Evolutionary conservation across 2,329 filamentous ascomycete species (phyloP), one percentile per base, ranked within the genome.

Genomic region (Teratosphaeriaceae sp.): DNA sequence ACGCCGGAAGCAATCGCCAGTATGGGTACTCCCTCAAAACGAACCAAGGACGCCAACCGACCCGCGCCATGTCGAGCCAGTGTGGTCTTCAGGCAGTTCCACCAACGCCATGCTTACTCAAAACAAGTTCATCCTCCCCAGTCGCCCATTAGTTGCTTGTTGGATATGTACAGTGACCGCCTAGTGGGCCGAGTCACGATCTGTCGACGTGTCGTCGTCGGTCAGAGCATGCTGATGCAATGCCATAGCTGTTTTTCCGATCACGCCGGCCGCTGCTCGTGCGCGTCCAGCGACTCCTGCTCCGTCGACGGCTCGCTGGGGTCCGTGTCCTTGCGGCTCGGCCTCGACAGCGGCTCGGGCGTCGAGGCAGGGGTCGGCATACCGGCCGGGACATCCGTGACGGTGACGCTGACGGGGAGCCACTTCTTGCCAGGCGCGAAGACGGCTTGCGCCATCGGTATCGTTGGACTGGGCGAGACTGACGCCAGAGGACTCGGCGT

Each of bases 401-500:
- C 56, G 23, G 55, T 57, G 31, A 59, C 51, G 37, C 49, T 51
- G 36, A 53, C 52, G 4, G 58, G 58, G 20, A 59, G 48, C 50
- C 54, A 60, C 40, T 58, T 55, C 39, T 49, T 49, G 8, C 57
- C 58, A 24, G 52, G 52, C 22, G 54, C 52, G 23, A 53, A 60
- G 19, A 61, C 48, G 8, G 57, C 57, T 34, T 52, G 52, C 21
- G 55, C 54, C 9, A 59, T 47, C 12, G 57, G 57, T 12, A 59
- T 45, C n/a, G 54, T 57, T n/a, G 50, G 53, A 8, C 50, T 51
- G 11, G 42, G 29, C 22, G 46, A 34, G 16, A 45, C 48, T 13
- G 36, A 42, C 8, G 18, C n/a, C 11, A 26, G 40, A 2, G 39
- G 42, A 3, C 37, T 21, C 27, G 41, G 40, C 1, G 37, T 23